Evolutionary conservation across 192 early-diverging fungal species (phyloP).

Genomic region (Linnemannia elongata): DNA sequence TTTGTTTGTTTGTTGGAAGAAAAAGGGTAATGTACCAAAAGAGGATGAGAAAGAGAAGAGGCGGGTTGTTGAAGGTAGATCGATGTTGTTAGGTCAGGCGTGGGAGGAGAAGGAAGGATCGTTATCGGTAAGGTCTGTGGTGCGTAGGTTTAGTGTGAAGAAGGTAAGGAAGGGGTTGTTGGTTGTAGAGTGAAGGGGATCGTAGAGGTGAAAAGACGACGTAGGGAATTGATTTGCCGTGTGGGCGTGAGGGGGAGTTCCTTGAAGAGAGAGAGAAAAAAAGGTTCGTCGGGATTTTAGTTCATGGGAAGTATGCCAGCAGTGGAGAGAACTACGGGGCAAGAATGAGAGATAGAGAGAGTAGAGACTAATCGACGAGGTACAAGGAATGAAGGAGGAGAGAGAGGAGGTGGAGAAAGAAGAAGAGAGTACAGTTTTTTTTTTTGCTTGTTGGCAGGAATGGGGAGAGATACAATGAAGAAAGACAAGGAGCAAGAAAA

Average conservation of each 20-base stretch:
- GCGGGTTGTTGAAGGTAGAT: neutral
- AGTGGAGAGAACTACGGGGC: slow-evolving; percentile 4
- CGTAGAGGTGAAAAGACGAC: neutral
- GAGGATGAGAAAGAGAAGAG: neutral
- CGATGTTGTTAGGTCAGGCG: neutral
- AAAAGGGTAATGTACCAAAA: neutral
- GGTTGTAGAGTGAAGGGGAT: neutral
- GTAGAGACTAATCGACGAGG: neutral
- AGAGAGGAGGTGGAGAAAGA: neutral
- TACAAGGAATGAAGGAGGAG: neutral
- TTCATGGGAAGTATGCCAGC: slow-evolving; percentile 24
- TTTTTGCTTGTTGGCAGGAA: neutral
- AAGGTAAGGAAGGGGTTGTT: neutral
- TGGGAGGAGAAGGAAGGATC: neutral
- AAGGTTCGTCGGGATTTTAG: slow-evolving; percentile 29
- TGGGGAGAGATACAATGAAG: neutral
- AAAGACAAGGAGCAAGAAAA: slow-evolving; percentile 23
- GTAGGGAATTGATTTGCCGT: slow-evolving; percentile 24
- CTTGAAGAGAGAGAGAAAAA: slow-evolving; percentile 6
- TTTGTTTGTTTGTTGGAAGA: too few species aligned
- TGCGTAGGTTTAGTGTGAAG: neutral
- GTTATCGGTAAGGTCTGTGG: neutral
- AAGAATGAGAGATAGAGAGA: neutral
- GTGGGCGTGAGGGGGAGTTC: slow-evolving; percentile 56
- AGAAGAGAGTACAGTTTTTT: neutral